Conservation (phyloP, 2,329 filamentous ascomycete species). For the Nemania sp. region DNA sequence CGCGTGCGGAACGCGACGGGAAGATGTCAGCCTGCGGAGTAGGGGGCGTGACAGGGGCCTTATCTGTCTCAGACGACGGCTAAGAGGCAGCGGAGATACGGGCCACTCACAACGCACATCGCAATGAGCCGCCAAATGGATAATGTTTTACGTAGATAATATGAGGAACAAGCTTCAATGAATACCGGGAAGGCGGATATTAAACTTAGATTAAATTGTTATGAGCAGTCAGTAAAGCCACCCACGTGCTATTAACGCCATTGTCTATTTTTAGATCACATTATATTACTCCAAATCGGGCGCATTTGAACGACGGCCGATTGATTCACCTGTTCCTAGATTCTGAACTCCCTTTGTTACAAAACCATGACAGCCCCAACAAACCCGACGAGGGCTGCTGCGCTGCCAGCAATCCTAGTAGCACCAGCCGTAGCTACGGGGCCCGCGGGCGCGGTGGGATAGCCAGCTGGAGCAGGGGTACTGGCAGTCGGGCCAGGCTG, state of each 20-base stretch:
- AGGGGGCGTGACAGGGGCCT: too few relatives aligned
- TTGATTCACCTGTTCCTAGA: neutral
- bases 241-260: conserved; percentile 18
- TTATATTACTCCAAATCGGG: conserved; percentile 14
- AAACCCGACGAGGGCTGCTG: conserved; percentile 33
- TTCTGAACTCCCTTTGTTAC: neutral
- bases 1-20: too few relatives aligned
- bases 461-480: conserved; percentile 1
- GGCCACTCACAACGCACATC: too few relatives aligned
- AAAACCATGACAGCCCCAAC: conserved; percentile 33
- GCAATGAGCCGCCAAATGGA: too few relatives aligned
- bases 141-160: too few relatives aligned
- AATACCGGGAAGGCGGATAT: too few relatives aligned
- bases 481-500: conserved; percentile 5
- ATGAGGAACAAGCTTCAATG: too few relatives aligned
- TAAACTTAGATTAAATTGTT: conserved; percentile 4
- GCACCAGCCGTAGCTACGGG: conserved; percentile 28
- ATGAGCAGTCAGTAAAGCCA: conserved; percentile 18
- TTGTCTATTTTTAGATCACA: conserved; percentile 14
- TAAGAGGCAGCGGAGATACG: neutral
- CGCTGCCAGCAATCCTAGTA: conserved; percentile 34
- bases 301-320: neutral
- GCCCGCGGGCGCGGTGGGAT: conserved; percentile 8
- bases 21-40: too few relatives aligned
- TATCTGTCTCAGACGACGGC: neutral